Base-by-base conservation (phyloP, 2,329 filamentous ascomycete species). In the Lecanicillium sp. region DNA sequence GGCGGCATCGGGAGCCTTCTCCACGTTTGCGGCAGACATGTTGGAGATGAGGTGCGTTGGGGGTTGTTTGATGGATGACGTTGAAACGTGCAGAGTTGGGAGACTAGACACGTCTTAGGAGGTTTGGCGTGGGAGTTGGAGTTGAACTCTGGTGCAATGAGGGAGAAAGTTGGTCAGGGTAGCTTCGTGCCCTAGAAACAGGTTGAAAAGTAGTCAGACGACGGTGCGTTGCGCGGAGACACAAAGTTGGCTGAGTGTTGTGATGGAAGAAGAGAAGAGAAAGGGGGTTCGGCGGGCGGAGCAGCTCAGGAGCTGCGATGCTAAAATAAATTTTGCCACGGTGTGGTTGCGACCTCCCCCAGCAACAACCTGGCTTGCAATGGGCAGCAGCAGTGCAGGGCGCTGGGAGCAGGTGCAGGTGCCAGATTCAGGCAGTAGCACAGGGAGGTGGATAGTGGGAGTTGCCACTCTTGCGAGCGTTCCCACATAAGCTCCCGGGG, bases 181-280 rank as follows among this genome's bases (percentile, higher is more conserved):
- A 85, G 84, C 84, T 88, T 77, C 67, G 83, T 86, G 84, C 84
- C 84, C 84, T 88, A 88, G 83, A 80, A 64, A 65, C 57, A 51
- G 51, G 51, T 57, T 60, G 52, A 49, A 50, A 48, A 53, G 53
- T 58, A 57, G 62, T 64, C 62, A 64, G 60, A 65, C 62, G 62
- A 50, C 62, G 59, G 56, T 62, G 62, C 62, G 62, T 65, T 65
- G 62, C 60, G 62, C 62, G 62, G 62, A 63, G 58, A 65, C 62
- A 65, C 62, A 63, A 55, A 52, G 51, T 57, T 63, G 57, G 53
- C 59, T 64, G 58, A 53, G 55, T 54, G 57, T 56, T 67, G 63
- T 67, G 62, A 63, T 64, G 59, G 48, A 53, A 52, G 53, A 54
- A 52, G 49, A 53, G 22, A 55, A 46, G 43, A 33, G 38, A 51